These are phyloP conservation scores for Suhomyces vadensis DNA, from an alignment of 805 yeast species.

Conservation along the genomic window DNA sequence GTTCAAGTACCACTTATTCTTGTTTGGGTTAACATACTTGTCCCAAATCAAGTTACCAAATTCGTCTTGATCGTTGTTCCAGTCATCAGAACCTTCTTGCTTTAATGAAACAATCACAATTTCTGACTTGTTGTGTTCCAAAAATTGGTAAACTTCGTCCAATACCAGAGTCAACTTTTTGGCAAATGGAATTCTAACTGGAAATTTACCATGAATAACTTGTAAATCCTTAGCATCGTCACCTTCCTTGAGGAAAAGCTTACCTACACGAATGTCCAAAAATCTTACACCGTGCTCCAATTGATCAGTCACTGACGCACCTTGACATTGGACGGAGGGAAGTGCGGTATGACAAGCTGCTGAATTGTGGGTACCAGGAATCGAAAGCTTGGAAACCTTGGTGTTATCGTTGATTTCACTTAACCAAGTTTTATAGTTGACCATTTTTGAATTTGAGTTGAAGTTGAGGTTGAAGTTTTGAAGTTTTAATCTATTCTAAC, in stretches of 20 bases:
- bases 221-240: conserved; percentile 56
- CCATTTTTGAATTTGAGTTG: conserved; percentile 29
- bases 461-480: too few relatives aligned
- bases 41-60: conserved; percentile 64
- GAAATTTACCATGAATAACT: conserved; percentile 75
- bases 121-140: conserved; percentile 55
- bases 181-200: conserved; percentile 62
- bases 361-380: conserved; percentile 86
- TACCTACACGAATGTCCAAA: conserved; percentile 65
- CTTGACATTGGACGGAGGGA: conserved; percentile 80
- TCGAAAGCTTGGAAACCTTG: conserved; percentile 52
- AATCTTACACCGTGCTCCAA: conserved; percentile 74
- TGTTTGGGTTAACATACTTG: conserved; percentile 48
- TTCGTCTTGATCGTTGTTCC: conserved; percentile 65
- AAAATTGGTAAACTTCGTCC: conserved; percentile 58
- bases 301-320: conserved; percentile 57
- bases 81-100: conserved; percentile 69
- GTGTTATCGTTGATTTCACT: conserved; percentile 52
- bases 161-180: conserved; percentile 52
- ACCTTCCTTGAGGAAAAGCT: conserved; percentile 53
- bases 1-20: conserved; percentile 61
- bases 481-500: too few relatives aligned
- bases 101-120: conserved; percentile 67
- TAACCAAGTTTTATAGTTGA: conserved; percentile 54
- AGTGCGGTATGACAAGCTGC: conserved; percentile 71